Conservation (phyloP, 768 basidiomycete species). For the Cyclocybe cylindracea region DNA sequence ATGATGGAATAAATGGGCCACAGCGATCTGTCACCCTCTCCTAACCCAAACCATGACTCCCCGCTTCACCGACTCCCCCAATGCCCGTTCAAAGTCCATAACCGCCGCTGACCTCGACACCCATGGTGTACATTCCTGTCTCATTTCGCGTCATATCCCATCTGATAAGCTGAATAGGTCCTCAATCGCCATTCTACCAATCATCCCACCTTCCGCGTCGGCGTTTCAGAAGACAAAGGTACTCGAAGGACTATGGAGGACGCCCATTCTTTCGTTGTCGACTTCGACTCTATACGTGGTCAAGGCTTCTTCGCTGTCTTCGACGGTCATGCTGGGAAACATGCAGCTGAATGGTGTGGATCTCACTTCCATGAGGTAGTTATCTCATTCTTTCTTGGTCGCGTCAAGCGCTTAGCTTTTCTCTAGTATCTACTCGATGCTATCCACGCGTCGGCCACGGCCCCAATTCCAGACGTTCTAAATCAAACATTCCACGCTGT, state of each 20-base stretch:
- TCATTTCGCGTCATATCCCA: conserved; percentile 1
- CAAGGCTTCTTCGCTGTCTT: conserved; percentile 99
- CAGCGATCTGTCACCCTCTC: neutral
- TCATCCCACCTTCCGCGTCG: conserved; percentile 68
- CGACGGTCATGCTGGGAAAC: conserved; percentile 98
- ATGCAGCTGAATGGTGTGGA: conserved; percentile 99
- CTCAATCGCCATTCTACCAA: conserved; percentile 76
- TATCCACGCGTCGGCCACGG: conserved; percentile 58
- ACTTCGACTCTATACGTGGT: conserved; percentile 87
- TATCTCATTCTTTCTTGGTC: neutral
- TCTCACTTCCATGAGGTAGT: conserved; percentile 88
- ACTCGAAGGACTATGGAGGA: conserved; percentile 96
- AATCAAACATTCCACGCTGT: conserved; percentile 95
- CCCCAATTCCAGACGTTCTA: conserved; percentile 81
- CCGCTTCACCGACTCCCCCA: conserved; percentile 60
- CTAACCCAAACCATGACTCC: conserved; percentile 12
- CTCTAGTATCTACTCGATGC: conserved; percentile 60
- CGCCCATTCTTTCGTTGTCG: conserved; percentile 93
- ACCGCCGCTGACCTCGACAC: conserved; percentile 80
- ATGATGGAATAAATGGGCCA: conserved; percentile 15
- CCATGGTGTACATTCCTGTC: conserved; percentile 57
- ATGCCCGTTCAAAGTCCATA: conserved; percentile 82
- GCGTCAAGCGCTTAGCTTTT: conserved; percentile 29
- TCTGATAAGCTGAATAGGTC: conserved; percentile 39
- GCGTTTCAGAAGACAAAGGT: conserved; percentile 84